These are phyloP conservation scores for Chaetomidium leptoderma DNA, from an alignment of 495 filamentous ascomycete genomes.

Conservation along the genomic window DNA sequence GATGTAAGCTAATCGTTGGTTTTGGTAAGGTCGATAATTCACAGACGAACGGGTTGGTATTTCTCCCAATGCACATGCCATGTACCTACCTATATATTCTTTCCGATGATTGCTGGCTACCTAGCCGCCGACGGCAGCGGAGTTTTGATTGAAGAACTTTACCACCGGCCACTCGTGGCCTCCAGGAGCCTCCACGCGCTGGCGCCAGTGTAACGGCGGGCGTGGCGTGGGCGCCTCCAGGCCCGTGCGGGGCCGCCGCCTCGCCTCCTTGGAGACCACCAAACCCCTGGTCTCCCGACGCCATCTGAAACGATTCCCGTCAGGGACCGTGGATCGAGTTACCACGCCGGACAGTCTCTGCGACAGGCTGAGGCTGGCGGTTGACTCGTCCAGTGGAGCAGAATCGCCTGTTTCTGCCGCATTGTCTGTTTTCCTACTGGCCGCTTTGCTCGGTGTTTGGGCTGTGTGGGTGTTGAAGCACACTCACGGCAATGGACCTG, in stretches of 20 bases:
- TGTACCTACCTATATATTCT: too few relatives aligned
- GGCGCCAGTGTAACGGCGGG: constrained; percentile 9
- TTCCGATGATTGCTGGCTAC: background rate
- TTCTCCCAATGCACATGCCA: too few relatives aligned
- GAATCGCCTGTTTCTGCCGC: constrained; percentile 11
- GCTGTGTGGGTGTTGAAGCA: too few relatives aligned
- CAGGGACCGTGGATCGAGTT: constrained; percentile 33
- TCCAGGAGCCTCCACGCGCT: too few relatives aligned
- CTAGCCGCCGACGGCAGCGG: background rate
- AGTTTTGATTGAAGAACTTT: background rate
- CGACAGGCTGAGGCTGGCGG: constrained; percentile 22
- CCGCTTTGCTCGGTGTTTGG: too few relatives aligned
- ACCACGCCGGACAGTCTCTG: constrained; percentile 17
- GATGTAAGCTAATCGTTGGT: too few relatives aligned
- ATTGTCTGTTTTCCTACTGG: constrained; percentile 12
- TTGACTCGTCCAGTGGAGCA: constrained; percentile 19
- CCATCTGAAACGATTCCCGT: constrained; percentile 42
- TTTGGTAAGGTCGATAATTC: too few relatives aligned
- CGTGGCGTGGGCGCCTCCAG: constrained; percentile 1
- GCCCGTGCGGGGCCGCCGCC: constrained; percentile 18
- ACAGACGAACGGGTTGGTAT: too few relatives aligned
- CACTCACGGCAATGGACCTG: too few relatives aligned
- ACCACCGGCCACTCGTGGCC: background rate
- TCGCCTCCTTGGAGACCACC: constrained; percentile 2
- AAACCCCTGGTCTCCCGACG: constrained; percentile 31